Conservation (phyloP, 768 basidiomycete genomes). For the Albatrellus ellisii region DNA sequence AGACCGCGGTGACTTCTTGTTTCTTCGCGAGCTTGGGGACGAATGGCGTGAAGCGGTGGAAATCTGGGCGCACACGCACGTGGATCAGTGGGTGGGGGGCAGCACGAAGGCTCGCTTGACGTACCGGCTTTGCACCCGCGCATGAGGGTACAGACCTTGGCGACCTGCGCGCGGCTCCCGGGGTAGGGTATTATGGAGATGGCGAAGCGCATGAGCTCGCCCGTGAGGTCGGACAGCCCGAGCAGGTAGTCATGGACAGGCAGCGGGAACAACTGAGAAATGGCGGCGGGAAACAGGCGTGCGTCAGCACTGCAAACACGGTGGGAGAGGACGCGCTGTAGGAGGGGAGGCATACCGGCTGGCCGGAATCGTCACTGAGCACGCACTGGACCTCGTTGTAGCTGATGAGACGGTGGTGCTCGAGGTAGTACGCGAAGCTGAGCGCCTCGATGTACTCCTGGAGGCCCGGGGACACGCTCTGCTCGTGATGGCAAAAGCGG, state of each 20-base stretch:
- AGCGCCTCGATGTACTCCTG: constrained; percentile 96
- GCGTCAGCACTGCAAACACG: background rate
- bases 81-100: background rate
- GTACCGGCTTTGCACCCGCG: constrained; percentile 59
- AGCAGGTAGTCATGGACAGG: constrained; percentile 79
- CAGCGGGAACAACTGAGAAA: constrained; percentile 62
- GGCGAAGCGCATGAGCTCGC: constrained; percentile 93
- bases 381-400: constrained; percentile 53
- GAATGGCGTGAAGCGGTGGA: constrained; percentile 63
- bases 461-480: constrained; percentile 63
- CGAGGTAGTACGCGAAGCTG: constrained; percentile 78
- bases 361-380: constrained; percentile 45
- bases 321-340: background rate
- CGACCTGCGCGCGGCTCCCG: constrained; percentile 51
- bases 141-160: constrained; percentile 57
- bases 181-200: constrained; percentile 67
- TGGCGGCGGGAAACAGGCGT: constrained; percentile 2
- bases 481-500: constrained; percentile 67
- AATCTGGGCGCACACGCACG: constrained; percentile 32
- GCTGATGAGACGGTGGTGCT: constrained; percentile 52
- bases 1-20: constrained; percentile 72
- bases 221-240: constrained; percentile 88
- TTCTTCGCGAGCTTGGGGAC: constrained; percentile 74
- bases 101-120: constrained; percentile 8
- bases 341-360: background rate